Conservation (phyloP, 2,329 filamentous ascomycete species). For the Arthrobotrys entomopaga region DNA sequence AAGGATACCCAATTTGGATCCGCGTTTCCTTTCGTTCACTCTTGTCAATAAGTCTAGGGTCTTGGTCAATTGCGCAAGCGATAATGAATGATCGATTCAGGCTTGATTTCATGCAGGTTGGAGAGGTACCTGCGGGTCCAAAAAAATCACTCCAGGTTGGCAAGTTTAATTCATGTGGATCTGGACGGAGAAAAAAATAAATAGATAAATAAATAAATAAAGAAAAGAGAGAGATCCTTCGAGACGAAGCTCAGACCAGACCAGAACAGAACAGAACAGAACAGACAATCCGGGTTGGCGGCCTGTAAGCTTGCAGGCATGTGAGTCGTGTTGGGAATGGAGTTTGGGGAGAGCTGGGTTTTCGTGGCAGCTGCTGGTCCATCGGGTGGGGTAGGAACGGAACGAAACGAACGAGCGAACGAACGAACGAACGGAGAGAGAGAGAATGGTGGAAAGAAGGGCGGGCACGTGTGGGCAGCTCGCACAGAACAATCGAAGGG, state of each 20-base stretch:
- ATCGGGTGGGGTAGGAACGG: constrained; percentile 41
- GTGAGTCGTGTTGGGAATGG: constrained; percentile 7
- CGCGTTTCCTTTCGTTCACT: background rate
- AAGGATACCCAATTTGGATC: no score
- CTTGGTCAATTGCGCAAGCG: no score
- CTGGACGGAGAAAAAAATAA: background rate
- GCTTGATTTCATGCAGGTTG: no score
- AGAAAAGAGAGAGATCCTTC: background rate
- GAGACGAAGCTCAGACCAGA: constrained; percentile 10
- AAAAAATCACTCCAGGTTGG: no score
- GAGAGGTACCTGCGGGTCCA: no score
- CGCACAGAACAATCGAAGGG: background rate
- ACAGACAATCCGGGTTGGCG: background rate
- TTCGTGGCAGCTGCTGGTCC: background rate
- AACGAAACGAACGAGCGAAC: background rate
- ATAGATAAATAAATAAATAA: no score
- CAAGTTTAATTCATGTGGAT: no score
- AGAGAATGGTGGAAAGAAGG: background rate
- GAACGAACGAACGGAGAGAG: background rate
- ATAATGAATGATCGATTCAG: no score
- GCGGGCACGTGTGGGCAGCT: constrained; percentile 7
- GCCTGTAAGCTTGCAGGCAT: constrained; percentile 5
- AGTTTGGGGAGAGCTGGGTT: background rate
- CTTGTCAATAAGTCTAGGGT: background rate
- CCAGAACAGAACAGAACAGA: no score